phyloP scores from a whole-genome alignment of 2,329 filamentous ascomycete species.

The Colletotrichum orchidophilum region DNA sequence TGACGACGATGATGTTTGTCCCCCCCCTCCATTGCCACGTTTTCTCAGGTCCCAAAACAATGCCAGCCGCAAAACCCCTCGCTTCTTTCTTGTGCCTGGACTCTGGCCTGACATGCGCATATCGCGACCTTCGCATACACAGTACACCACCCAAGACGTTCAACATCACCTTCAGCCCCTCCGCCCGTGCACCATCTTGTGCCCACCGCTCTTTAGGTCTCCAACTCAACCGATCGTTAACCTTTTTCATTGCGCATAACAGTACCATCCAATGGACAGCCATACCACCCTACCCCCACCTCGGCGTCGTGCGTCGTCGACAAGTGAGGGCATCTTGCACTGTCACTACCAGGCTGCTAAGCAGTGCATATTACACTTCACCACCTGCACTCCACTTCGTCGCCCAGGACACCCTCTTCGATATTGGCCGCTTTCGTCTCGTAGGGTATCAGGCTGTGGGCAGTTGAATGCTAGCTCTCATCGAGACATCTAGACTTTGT shows the following conservation, averaged over 20 bases:
- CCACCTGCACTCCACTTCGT: background rate
- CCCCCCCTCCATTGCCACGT: background rate
- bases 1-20: background rate
- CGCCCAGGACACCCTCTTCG: background rate
- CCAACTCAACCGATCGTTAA: background rate
- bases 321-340: background rate
- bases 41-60: background rate
- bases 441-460: background rate
- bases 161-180: background rate
- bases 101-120: background rate
- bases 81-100: background rate
- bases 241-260: background rate
- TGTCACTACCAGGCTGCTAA: background rate
- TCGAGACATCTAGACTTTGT: background rate
- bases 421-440: background rate
- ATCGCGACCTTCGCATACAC: background rate
- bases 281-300: background rate
- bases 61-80: background rate
- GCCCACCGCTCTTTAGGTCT: slow-evolving; percentile 18
- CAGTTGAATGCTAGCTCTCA: background rate
- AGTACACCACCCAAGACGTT: background rate
- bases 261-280: background rate
- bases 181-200: background rate
- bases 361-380: background rate
- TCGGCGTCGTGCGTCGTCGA: background rate